Evolutionary conservation across 176 grass and related monocot genomes (phyloP).

Genomic region (Pontederia paniculata): DNA sequence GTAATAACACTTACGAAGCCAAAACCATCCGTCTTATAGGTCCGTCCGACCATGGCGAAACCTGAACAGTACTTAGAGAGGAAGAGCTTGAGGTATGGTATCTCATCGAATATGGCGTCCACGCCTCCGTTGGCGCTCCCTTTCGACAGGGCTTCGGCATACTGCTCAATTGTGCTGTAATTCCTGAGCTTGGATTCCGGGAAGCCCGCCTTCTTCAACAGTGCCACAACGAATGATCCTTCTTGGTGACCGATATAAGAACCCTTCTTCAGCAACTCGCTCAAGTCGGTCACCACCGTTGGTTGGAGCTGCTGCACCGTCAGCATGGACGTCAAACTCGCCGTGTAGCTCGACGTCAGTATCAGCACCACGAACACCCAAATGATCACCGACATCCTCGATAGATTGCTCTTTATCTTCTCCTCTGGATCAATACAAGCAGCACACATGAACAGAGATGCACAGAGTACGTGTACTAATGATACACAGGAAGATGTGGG

Average conservation of each 20-base stretch:
- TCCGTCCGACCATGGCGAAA: constrained; percentile 35
- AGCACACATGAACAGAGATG: neutral
- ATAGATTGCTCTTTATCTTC: constrained; percentile 85
- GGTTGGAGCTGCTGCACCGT: constrained; percentile 80
- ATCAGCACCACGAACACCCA: constrained; percentile 96
- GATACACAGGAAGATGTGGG: neutral
- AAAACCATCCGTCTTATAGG: constrained; percentile 73
- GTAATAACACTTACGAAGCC: constrained; percentile 47
- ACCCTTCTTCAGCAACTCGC: constrained; percentile 30
- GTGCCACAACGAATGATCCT: constrained; percentile 32
- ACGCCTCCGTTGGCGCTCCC: constrained; percentile 51
- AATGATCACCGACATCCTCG: constrained; percentile 54
- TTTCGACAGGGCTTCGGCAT: constrained; percentile 36
- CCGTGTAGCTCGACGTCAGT: constrained; percentile 77
- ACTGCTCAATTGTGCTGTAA: constrained; percentile 34
- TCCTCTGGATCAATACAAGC: constrained; percentile 39
- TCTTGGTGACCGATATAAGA: constrained; percentile 51
- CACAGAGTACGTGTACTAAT: neutral
- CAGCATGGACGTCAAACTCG: constrained; percentile 73
- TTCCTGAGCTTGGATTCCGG: constrained; percentile 19
- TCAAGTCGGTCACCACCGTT: constrained; percentile 44
- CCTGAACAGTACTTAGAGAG: constrained; percentile 42
- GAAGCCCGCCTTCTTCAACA: constrained; percentile 30
- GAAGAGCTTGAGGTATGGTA: constrained; percentile 81
- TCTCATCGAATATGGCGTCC: constrained; percentile 63